A percentile compares a stretch with the other conserved stretches of the same genome.
Conservation (phyloP, 2,329 filamentous ascomycete species). For the Microdochium paspali region DNA sequence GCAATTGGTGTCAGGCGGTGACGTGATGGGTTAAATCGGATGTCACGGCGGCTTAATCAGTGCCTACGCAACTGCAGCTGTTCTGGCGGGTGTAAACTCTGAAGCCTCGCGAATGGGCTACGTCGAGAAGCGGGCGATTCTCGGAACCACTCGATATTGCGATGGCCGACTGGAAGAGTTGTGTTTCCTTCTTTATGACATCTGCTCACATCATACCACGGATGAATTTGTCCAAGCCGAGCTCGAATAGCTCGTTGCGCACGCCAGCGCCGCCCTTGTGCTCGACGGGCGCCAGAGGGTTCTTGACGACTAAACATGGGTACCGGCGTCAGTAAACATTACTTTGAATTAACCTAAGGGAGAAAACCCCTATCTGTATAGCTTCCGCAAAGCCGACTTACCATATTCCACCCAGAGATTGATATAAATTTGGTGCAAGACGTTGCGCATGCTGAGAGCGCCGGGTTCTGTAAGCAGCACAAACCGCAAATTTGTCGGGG, state of each 20-base stretch:
- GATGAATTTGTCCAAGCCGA: slow-evolving; percentile 70
- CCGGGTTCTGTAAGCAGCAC: slow-evolving; percentile 92
- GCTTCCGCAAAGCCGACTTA: slow-evolving; percentile 26
- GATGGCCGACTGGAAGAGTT: too few relatives aligned
- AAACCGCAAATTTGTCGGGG: slow-evolving; percentile 88
- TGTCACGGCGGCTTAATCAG: too few relatives aligned
- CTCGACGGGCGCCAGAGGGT: slow-evolving; percentile 58
- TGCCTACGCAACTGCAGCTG: too few relatives aligned
- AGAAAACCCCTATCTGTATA: neutral
- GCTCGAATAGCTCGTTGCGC: slow-evolving; percentile 61
- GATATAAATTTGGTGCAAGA: slow-evolving; percentile 96
- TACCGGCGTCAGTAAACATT: slow-evolving; percentile 7
- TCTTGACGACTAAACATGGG: slow-evolving; percentile 51
- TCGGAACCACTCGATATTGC: too few relatives aligned
- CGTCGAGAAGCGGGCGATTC: too few relatives aligned
- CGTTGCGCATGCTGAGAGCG: slow-evolving; percentile 83
- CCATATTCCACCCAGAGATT: slow-evolving; percentile 96
- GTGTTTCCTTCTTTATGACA: neutral
- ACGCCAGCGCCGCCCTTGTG: slow-evolving; percentile 62
- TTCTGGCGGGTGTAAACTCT: too few relatives aligned
- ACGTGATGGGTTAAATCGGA: too few relatives aligned
- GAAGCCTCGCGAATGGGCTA: too few relatives aligned
- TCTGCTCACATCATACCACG: slow-evolving; percentile 54
- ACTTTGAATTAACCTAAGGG: too few relatives aligned
- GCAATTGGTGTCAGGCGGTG: too few relatives aligned